phyloP scores from a whole-genome alignment of 306 rosid species.

The Phaseolus lunatus region DNA sequence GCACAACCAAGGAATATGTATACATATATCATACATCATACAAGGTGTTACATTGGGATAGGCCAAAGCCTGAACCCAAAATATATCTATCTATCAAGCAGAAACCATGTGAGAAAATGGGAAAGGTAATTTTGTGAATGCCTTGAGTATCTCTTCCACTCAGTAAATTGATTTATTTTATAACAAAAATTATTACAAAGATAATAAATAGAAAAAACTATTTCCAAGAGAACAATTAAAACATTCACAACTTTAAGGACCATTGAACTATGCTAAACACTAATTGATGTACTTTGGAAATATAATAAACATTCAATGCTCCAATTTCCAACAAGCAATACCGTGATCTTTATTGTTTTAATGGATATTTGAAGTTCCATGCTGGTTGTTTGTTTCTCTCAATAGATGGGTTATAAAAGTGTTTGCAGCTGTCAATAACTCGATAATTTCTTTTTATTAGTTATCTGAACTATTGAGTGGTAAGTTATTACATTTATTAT shows the following conservation, averaged over 20 bases:
- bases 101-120: neutral
- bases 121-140: neutral
- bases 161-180: too few relatives aligned
- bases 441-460: constrained; percentile 22
- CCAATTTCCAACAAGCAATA: neutral
- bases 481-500: constrained; percentile 20
- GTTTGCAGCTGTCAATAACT: constrained; percentile 40
- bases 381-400: constrained; percentile 9
- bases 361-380: constrained; percentile 32
- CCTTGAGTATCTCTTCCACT: neutral
- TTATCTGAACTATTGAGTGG: constrained; percentile 34
- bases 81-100: too few relatives aligned
- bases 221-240: neutral
- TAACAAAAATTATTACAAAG: neutral
- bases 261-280: neutral
- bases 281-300: neutral
- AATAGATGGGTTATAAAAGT: constrained; percentile 32
- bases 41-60: too few relatives aligned
- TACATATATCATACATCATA: too few relatives aligned
- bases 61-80: too few relatives aligned
- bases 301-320: neutral
- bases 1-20: too few relatives aligned
- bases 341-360: constrained; percentile 10
- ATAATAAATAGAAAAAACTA: neutral
- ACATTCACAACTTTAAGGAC: neutral